A percentile compares a stretch with the other conserved stretches of the same genome.
Evolutionary conservation across 2,329 filamentous ascomycete genomes (phyloP).

Genomic region (Clarireedia hainanense): DNA sequence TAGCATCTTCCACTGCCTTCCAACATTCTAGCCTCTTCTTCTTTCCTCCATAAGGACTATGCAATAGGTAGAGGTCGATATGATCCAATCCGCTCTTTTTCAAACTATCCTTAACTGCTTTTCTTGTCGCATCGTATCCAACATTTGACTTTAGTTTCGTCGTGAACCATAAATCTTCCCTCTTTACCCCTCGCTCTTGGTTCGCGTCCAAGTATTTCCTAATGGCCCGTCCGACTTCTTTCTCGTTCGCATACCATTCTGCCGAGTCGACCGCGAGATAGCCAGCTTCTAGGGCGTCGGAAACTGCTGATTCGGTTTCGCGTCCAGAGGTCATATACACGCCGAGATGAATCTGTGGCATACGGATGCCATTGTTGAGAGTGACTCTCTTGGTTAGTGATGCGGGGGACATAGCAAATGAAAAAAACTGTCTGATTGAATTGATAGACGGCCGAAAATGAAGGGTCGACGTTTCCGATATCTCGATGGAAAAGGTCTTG

Average conservation of each 20-base stretch:
- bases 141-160: constrained; percentile 61
- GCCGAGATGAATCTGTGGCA: constrained; percentile 66
- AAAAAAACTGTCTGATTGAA: background rate
- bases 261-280: constrained; percentile 45
- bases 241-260: constrained; percentile 60
- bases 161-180: constrained; percentile 71
- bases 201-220: constrained; percentile 45
- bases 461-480: background rate
- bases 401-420: background rate
- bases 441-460: background rate
- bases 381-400: constrained; percentile 1
- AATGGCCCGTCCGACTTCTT: constrained; percentile 60
- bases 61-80: constrained; percentile 72
- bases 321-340: constrained; percentile 62
- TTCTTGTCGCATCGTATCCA: constrained; percentile 59
- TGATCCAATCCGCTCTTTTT: constrained; percentile 61
- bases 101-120: constrained; percentile 58
- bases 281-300: constrained; percentile 36
- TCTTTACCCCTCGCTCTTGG: constrained; percentile 41
- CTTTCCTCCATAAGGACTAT: constrained; percentile 70
- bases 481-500: too few relatives aligned
- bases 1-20: constrained; percentile 69
- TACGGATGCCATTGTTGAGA: constrained; percentile 35
- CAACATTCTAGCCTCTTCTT: constrained; percentile 63
- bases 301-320: constrained; percentile 51